Percentiles rank a stretch among this genome's conserved stretches.
Evolutionary conservation across 225 moss, liverwort and hornwort species (phyloP).

Genomic region (Physcomitrellopsis africana): DNA sequence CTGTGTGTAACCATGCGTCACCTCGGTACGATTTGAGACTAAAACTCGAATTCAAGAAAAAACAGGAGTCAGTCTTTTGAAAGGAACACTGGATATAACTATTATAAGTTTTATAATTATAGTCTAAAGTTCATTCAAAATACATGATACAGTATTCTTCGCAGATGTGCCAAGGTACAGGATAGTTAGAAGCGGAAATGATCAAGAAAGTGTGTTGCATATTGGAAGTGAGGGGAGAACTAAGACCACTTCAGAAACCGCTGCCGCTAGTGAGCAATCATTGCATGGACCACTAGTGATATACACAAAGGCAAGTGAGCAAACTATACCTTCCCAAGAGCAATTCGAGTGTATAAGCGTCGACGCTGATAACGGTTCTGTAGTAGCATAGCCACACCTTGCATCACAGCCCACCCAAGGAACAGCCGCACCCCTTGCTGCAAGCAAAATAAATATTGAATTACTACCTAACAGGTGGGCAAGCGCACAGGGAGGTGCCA

Average conservation of each 20-base stretch:
- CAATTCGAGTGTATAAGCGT: slow-evolving; percentile 91
- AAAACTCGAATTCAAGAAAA: not conserved
- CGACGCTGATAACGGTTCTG: slow-evolving; percentile 96
- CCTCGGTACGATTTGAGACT: not conserved
- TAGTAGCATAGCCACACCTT: slow-evolving; percentile 93
- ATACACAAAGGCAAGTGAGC: not conserved
- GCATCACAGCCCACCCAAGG: slow-evolving; percentile 97
- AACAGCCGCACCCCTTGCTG: slow-evolving; percentile 96
- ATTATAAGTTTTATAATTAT: no score
- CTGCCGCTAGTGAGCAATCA: not conserved
- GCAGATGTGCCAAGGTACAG: not conserved
- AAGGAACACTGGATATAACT: no score
- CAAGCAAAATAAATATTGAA: slow-evolving; percentile 5
- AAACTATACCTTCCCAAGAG: slow-evolving; percentile 79
- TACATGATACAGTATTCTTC: not conserved
- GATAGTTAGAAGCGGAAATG: not conserved
- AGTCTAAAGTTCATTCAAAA: not conserved
- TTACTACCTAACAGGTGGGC: not conserved
- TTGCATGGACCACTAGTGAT: not conserved
- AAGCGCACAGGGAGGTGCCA: not conserved
- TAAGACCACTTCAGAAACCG: not conserved
- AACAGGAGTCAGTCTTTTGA: not conserved
- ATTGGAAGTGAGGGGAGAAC: not conserved
- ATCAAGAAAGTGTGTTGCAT: not conserved
- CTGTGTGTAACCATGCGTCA: not conserved